Evolutionary conservation across 495 filamentous ascomycete species (phyloP), one percentile per base, ranked within the genome.

Genomic region (Aspergillus cavernicola): DNA sequence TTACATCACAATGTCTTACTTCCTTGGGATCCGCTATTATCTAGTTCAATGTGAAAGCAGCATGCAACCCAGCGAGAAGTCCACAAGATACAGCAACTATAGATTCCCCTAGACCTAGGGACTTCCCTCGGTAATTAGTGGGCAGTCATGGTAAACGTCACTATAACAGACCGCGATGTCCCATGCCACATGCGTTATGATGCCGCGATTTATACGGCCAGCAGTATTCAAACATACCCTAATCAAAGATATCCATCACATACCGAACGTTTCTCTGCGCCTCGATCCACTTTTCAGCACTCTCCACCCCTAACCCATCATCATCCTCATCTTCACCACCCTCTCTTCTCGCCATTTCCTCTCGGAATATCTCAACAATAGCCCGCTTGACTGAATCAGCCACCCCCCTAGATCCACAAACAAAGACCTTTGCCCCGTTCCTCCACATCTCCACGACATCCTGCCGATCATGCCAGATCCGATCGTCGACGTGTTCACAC

Each of bases 171-270:
- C n/a, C n/a, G n/a, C n/a, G n/a, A n/a, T n/a, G n/a, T n/a, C n/a
- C n/a, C n/a, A n/a, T n/a, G n/a, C n/a, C n/a, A n/a, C n/a, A n/a
- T n/a, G n/a, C n/a, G n/a, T n/a, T n/a, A n/a, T n/a, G n/a, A n/a
- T n/a, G n/a, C n/a, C n/a, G n/a, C n/a, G n/a, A n/a, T n/a, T n/a
- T n/a, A n/a, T n/a, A n/a, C n/a, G n/a, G n/a, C 24, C 24, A 28
- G 9, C 24, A 28, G 9, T 28, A 28, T 9, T 4, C 9, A 28
- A 9, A 28, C 9, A 28, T 28, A 28, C 9, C 24, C 41, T 44
- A 44, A 44, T 44, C 36, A 32, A 51, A 51, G 9, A 51, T 36
- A 41, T 51, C 48, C 36, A 40, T 41, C 22, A 32, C 48, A 51
- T 51, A 51, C 15, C 48, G 22, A 23, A 41, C 29, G 31, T 51